phyloP scores from a whole-genome alignment of 2,329 filamentous ascomycete species.

The Fusarium dimerum region DNA sequence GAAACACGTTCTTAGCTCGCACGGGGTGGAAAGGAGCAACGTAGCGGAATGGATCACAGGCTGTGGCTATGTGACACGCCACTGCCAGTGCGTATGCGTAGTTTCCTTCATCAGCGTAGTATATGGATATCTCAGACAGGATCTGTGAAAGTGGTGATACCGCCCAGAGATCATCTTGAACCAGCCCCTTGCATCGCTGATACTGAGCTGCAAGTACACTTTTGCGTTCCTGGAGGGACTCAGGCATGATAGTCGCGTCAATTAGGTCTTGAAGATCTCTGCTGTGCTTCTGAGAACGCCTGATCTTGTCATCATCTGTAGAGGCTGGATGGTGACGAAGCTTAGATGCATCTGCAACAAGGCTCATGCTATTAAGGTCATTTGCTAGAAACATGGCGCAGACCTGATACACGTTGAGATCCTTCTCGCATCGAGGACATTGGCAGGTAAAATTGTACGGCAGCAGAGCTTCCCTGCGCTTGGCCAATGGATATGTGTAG shows the following conservation, averaged over 20 bases:
- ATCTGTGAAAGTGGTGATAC: constrained; percentile 50
- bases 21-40: constrained; percentile 51
- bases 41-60: constrained; percentile 52
- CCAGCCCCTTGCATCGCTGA: constrained; percentile 25
- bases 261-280: constrained; percentile 32
- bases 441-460: constrained; percentile 55
- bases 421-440: constrained; percentile 50
- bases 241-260: constrained; percentile 24
- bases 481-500: constrained; percentile 45
- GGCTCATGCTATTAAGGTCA: constrained; percentile 46
- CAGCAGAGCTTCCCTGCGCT: constrained; percentile 44
- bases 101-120: constrained; percentile 44
- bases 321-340: constrained; percentile 31
- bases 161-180: constrained; percentile 43
- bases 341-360: constrained; percentile 42
- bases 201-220: constrained; percentile 23
- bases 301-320: constrained; percentile 14
- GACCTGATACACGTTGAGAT: constrained; percentile 57
- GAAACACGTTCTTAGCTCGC: constrained; percentile 52
- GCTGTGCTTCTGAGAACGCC: constrained; percentile 16
- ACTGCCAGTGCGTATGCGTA: constrained; percentile 47
- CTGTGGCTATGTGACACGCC: constrained; percentile 48
- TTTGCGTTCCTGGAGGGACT: constrained; percentile 30
- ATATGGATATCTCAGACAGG: constrained; percentile 46
- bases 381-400: constrained; percentile 44